phyloP scores from a whole-genome alignment of 225 moss, liverwort and hornwort genomes.

The Marchantia paleacea region DNA sequence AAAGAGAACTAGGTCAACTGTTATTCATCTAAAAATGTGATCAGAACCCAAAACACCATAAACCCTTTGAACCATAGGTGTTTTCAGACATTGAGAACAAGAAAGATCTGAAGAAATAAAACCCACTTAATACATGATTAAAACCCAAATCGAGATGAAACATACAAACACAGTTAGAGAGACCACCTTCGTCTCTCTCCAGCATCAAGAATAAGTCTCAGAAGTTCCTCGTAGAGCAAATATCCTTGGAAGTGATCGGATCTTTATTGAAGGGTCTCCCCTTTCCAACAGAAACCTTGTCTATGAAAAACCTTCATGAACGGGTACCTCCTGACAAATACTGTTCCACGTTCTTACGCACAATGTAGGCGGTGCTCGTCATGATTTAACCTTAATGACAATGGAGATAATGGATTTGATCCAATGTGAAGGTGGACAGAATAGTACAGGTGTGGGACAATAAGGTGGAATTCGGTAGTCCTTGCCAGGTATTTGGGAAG shows the following conservation, averaged over 20 bases:
- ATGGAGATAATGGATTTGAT: too few species aligned
- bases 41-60: too few species aligned
- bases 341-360: not conserved
- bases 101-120: not conserved
- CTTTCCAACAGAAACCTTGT: not conserved
- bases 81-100: not conserved
- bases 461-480: not conserved
- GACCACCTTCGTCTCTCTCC: conserved; percentile 16
- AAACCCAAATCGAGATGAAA: conserved; percentile 4
- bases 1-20: too few species aligned
- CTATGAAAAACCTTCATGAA: not conserved
- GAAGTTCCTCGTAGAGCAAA: conserved; percentile 10
- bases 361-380: not conserved
- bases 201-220: conserved; percentile 13
- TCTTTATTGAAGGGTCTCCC: conserved; percentile 6
- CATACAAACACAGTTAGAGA: conserved; percentile 9
- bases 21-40: too few species aligned
- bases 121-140: not conserved
- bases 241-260: not conserved
- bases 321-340: not conserved
- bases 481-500: not conserved
- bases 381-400: not conserved
- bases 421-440: not conserved
- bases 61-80: not conserved
- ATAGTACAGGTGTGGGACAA: not conserved